Conservation (phyloP, 2,329 filamentous ascomycete genomes). For the Thelonectria rubi region DNA sequence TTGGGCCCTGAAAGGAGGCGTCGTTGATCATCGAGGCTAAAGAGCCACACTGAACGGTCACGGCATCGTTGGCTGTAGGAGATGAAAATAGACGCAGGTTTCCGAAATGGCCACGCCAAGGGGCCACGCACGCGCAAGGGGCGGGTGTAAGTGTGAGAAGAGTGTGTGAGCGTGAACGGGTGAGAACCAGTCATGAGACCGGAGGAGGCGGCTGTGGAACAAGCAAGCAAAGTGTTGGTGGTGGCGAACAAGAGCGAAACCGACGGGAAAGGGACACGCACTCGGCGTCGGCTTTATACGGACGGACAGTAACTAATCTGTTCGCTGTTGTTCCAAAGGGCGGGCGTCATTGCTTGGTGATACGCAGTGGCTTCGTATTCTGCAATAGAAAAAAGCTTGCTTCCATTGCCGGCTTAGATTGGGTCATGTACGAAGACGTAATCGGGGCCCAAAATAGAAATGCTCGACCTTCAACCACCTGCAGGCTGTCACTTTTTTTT, state of each 20-base stretch:
- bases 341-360: too few species aligned
- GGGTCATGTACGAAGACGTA: not conserved
- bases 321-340: too few species aligned
- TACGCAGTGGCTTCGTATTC: not conserved
- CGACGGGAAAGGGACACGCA: not conserved
- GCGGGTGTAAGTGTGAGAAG: slow-evolving; percentile 3
- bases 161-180: slow-evolving; percentile 15
- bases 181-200: slow-evolving; percentile 16
- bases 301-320: too few species aligned
- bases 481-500: too few species aligned
- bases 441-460: not conserved
- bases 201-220: slow-evolving; percentile 14
- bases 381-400: too few species aligned
- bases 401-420: not conserved
- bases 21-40: slow-evolving; percentile 21
- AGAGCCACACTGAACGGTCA: slow-evolving; percentile 8
- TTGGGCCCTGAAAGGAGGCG: not conserved
- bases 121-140: slow-evolving; percentile 16
- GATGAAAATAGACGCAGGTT: not conserved
- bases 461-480: not conserved
- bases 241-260: not conserved
- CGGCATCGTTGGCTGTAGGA: not conserved
- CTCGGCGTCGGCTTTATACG: too few species aligned
- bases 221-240: not conserved
- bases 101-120: not conserved